These are phyloP conservation scores for Paecilomyces dactylethromorphus DNA, from an alignment of 2,329 filamentous ascomycete species.

Conservation along the genomic window DNA sequence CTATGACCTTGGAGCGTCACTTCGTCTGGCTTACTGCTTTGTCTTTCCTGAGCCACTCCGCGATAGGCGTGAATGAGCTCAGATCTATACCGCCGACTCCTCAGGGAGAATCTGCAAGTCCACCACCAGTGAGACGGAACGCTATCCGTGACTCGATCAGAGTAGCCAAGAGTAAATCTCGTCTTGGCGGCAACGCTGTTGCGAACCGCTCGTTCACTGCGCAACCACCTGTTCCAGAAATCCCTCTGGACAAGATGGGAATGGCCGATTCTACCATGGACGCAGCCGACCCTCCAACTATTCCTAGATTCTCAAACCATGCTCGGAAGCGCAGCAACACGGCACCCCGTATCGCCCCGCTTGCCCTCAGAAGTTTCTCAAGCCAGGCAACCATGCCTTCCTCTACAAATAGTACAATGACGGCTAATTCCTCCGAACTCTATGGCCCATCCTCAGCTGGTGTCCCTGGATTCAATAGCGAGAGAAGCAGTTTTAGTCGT, in stretches of 20 bases:
- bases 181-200: constrained; percentile 32
- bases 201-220: constrained; percentile 34
- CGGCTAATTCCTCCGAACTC: constrained; percentile 55
- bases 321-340: constrained; percentile 86
- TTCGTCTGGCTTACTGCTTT: constrained; percentile 92
- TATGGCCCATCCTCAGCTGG: constrained; percentile 32
- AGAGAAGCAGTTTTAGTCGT: constrained; percentile 41
- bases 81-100: constrained; percentile 52
- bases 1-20: constrained; percentile 73
- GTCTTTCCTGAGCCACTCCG: constrained; percentile 88
- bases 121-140: constrained; percentile 45
- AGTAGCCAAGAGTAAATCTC: constrained; percentile 68
- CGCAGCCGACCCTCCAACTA: constrained; percentile 45
- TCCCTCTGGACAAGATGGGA: constrained; percentile 20
- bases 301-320: constrained; percentile 55
- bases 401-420: constrained; percentile 48
- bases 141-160: constrained; percentile 83
- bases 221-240: constrained; percentile 27
- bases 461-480: constrained; percentile 22
- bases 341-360: constrained; percentile 63
- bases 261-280: constrained; percentile 29
- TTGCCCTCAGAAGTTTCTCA: constrained; percentile 75
- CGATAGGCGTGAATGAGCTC: constrained; percentile 71
- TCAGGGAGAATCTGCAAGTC: constrained; percentile 25
- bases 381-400: constrained; percentile 27